These are phyloP conservation scores for Russula sp. DNA, from an alignment of 768 basidiomycete species.

Conservation along the genomic window DNA sequence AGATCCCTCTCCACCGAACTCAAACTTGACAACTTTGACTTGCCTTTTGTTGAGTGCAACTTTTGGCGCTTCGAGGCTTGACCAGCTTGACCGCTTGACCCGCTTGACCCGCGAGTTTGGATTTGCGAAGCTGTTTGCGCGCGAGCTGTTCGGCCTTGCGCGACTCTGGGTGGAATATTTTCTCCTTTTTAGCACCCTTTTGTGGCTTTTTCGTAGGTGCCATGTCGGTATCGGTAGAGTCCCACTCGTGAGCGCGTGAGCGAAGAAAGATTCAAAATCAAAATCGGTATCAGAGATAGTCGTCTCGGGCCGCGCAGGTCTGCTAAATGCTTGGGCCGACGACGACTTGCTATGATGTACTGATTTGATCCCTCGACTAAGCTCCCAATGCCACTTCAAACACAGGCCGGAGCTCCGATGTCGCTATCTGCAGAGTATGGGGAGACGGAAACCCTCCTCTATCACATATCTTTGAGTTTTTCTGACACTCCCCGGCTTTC, in stretches of 20 bases:
- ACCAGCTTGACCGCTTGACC: no score
- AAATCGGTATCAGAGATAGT: neutral
- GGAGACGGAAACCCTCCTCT: no score
- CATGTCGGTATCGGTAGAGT: neutral
- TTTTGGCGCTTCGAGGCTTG: conserved; percentile 48
- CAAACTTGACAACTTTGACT: conserved; percentile 14
- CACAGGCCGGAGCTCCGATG: no score
- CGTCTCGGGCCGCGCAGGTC: neutral
- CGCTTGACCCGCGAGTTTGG: conserved; percentile 52
- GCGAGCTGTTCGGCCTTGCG: conserved; percentile 74
- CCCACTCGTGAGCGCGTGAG: neutral
- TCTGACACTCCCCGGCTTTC: neutral
- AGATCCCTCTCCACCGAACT: no score
- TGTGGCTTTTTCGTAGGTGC: conserved; percentile 14
- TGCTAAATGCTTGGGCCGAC: neutral
- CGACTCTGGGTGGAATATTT: conserved; percentile 76
- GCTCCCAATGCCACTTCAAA: neutral
- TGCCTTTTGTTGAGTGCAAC: conserved; percentile 51
- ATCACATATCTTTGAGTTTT: no score
- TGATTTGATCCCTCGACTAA: neutral
- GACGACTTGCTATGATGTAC: no score
- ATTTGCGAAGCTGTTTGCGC: conserved; percentile 59
- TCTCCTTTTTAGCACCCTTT: conserved; percentile 50
- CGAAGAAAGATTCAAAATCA: no score
- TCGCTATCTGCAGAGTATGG: neutral